A percentile compares a stretch with the other conserved stretches of the same genome.
phyloP scores from a whole-genome alignment of 768 basidiomycete genomes.

The Naganishia friedmannii region DNA sequence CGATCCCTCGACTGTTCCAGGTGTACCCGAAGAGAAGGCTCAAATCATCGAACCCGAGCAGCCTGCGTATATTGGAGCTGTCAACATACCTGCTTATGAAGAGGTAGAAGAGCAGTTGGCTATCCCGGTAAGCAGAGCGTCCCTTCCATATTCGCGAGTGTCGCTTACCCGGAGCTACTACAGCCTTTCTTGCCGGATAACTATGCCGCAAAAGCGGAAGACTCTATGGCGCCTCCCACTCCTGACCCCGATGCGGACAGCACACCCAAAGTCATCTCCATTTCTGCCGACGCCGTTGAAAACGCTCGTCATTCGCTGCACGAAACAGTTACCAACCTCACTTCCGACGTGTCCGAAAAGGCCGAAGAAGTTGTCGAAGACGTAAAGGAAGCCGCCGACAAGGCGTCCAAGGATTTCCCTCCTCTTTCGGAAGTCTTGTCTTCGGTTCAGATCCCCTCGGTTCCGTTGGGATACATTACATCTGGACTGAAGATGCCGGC shows the following conservation, averaged over 20 bases:
- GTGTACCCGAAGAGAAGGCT: slow-evolving; percentile 42
- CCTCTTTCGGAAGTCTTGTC: slow-evolving; percentile 39
- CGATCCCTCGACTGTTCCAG: slow-evolving; percentile 37
- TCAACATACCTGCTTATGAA: slow-evolving; percentile 40
- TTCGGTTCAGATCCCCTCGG: slow-evolving; percentile 28
- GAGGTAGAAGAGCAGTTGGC: slow-evolving; percentile 40
- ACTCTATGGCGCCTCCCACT: slow-evolving; percentile 45
- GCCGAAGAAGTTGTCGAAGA: slow-evolving; percentile 36
- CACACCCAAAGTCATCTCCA: slow-evolving; percentile 59
- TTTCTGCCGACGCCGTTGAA: slow-evolving; percentile 57
- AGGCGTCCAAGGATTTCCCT: slow-evolving; percentile 22
- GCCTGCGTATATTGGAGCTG: slow-evolving; percentile 30
- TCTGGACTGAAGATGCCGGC: slow-evolving; percentile 26
- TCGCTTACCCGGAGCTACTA: not conserved
- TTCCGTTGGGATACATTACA: slow-evolving; percentile 22
- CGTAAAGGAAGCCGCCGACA: not conserved
- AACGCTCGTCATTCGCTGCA: slow-evolving; percentile 57
- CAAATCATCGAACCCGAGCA: slow-evolving; percentile 16
- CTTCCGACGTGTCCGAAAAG: slow-evolving; percentile 14
- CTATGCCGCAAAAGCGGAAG: slow-evolving; percentile 57
- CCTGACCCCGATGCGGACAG: slow-evolving; percentile 34
- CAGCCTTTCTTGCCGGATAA: slow-evolving; percentile 65
- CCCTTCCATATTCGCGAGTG: not conserved
- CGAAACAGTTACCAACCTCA: slow-evolving; percentile 33
- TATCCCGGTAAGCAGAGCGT: slow-evolving; percentile 24